Percentiles rank a stretch among this genome's conserved stretches.
phyloP scores from a whole-genome alignment of 805 yeast species.

The Sugiyamaella boreocaroliniensis region DNA sequence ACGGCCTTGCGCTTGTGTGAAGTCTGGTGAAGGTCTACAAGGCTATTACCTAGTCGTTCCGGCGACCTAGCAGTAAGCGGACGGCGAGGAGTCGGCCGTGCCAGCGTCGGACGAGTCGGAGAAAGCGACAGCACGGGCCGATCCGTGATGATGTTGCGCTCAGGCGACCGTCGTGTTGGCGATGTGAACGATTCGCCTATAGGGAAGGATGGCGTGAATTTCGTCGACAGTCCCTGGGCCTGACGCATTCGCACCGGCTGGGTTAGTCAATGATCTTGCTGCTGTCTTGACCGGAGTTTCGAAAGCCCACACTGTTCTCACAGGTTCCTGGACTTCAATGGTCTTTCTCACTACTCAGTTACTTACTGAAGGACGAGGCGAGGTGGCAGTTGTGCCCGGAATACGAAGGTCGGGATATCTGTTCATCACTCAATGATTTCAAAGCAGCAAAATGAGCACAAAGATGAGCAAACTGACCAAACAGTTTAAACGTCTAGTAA shows the following conservation, averaged over 20 bases:
- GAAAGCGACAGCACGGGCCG: neutral
- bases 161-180: neutral
- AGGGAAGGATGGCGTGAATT: slow-evolving; percentile 2
- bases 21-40: neutral
- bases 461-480: too few species aligned
- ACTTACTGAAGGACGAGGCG: neutral
- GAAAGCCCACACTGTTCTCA: too few species aligned
- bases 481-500: too few species aligned
- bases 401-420: neutral
- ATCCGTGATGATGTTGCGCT: neutral
- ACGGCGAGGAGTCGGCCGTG: neutral
- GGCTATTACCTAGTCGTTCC: neutral
- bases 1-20: slow-evolving; percentile 1
- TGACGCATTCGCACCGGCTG: slow-evolving; percentile 1
- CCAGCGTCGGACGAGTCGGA: neutral
- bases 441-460: too few species aligned
- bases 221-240: slow-evolving; percentile 1
- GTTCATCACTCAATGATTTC: neutral
- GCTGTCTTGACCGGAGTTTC: neutral
- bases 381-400: neutral
- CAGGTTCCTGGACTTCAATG: too few species aligned
- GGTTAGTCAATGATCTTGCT: neutral
- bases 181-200: neutral
- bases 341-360: too few species aligned
- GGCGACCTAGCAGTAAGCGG: slow-evolving; percentile 1